These are phyloP conservation scores for Chalciporus sp. DNA, from an alignment of 1,284 basidiomycete genomes.

Conservation along the genomic window DNA sequence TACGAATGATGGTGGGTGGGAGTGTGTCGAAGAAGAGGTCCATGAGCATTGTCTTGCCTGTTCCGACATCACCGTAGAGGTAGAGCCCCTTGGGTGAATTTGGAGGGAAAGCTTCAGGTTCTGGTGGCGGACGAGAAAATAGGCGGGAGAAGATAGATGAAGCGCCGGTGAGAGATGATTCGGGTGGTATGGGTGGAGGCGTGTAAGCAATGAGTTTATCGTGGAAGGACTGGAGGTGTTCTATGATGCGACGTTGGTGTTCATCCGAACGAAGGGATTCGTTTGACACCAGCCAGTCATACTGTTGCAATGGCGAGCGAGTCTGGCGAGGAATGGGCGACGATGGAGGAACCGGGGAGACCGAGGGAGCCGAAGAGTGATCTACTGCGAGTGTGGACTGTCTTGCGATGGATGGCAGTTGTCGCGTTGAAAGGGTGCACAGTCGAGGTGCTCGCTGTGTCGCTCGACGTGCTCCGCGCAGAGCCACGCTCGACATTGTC, in stretches of 20 bases:
- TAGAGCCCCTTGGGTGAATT: conserved; percentile 87
- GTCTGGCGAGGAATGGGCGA: not conserved
- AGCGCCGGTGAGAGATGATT: conserved; percentile 2
- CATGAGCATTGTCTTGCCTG: conserved; percentile 99
- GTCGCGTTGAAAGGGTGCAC: not conserved
- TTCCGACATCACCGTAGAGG: conserved; percentile 97
- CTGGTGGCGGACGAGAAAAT: conserved; percentile 50
- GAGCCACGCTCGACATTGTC: not conserved
- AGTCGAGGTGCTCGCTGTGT: conserved; percentile 2
- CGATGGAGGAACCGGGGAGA: not conserved
- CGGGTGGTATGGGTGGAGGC: conserved; percentile 56
- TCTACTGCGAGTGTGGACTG: conserved; percentile 17
- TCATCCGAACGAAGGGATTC: conserved; percentile 78
- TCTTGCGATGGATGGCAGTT: conserved; percentile 2
- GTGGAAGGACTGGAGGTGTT: conserved; percentile 81
- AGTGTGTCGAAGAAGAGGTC: conserved; percentile 95
- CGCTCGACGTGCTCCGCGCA: not conserved
- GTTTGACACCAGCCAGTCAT: conserved; percentile 73
- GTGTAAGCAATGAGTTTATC: conserved; percentile 73
- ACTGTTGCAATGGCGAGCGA: conserved; percentile 63
- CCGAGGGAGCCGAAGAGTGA: not conserved
- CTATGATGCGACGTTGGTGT: conserved; percentile 85
- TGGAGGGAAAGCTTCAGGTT: conserved; percentile 46
- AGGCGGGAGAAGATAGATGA: conserved; percentile 54
- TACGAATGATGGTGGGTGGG: conserved; percentile 72